Base-by-base conservation (phyloP, 108 stramenopile genomes). In the Nannochloropsis oceanica region DNA sequence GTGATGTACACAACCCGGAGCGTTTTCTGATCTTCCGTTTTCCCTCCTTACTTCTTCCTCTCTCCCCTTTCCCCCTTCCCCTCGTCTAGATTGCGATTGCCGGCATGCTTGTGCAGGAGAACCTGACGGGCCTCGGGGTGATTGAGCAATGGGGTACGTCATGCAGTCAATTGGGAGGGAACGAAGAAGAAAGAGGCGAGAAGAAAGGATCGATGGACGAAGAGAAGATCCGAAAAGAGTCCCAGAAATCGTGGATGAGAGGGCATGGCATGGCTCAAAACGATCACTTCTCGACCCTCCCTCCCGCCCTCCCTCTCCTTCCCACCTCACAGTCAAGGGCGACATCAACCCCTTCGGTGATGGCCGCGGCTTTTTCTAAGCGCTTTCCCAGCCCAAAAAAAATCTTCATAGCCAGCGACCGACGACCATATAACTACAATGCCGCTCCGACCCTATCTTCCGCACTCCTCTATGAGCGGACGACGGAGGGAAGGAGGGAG, bases 21-120 rank as follows among this genome's bases (percentile, higher is more conserved):
- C 34, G 34, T 5, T 34, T 34, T 34, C 34, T 34, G 34, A 34
- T 34, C 34, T 5, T 34, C 34, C 5, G 2, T 34, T 5, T 34
- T 34, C 34, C 34, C 34, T 34, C 5, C 5, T 34, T 34, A 1
- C 34, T 34, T 34, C 5, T 5, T 34, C 34, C 34, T 34, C 34
- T 34, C 34, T 34, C 34, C 34, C 34, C 34, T 34, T 34, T 34
- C 34, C 9, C n/a, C n/a, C 59, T 73, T 10, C 9, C 59, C n/a
- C 59, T 73, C 10, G 7, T n/a, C 2, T n/a, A 73, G 59, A 73
- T 84, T 13, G 83, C 85, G 13, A 89, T 89, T 46, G 86, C 86
- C 24, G 89, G 84, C 44, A 86, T 89, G 85, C 43, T 89, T 46
- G 85, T 86, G 18, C 89, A 89, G 86, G 89, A 89, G 86, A 83